Evolutionary conservation across 345 rosid genomes (phyloP).

Genomic region (Mangifera indica): DNA sequence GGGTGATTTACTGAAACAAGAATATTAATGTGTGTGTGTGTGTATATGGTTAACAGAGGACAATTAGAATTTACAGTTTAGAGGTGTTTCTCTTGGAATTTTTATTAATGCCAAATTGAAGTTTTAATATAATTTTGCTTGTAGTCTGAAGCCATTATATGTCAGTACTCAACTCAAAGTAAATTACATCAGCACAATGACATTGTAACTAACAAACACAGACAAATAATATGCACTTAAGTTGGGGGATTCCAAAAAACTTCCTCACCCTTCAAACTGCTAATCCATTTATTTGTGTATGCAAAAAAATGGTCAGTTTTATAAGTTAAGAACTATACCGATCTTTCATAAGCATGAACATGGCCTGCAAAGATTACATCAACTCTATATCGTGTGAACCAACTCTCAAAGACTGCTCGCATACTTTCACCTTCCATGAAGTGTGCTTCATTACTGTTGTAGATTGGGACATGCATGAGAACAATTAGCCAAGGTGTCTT

Average conservation of each 20-base stretch:
- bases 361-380: no score
- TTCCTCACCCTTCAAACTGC: neutral
- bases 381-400: no score
- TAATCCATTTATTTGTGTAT: neutral
- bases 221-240: neutral
- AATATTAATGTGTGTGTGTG: no score
- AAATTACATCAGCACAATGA: neutral
- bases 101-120: neutral
- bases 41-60: no score
- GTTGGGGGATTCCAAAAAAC: neutral
- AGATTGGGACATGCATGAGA: no score
- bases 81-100: neutral
- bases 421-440: no score
- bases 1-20: neutral
- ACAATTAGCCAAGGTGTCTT: no score
- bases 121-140: neutral
- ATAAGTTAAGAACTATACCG: neutral
- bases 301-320: neutral
- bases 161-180: neutral
- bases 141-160: no score
- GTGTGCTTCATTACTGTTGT: no score
- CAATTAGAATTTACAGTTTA: no score
- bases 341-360: no score
- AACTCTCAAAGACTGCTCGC: no score
- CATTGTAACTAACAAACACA: neutral